phyloP scores from a whole-genome alignment of 192 early-diverging fungal species.

The Cladochytrium replicatum region DNA sequence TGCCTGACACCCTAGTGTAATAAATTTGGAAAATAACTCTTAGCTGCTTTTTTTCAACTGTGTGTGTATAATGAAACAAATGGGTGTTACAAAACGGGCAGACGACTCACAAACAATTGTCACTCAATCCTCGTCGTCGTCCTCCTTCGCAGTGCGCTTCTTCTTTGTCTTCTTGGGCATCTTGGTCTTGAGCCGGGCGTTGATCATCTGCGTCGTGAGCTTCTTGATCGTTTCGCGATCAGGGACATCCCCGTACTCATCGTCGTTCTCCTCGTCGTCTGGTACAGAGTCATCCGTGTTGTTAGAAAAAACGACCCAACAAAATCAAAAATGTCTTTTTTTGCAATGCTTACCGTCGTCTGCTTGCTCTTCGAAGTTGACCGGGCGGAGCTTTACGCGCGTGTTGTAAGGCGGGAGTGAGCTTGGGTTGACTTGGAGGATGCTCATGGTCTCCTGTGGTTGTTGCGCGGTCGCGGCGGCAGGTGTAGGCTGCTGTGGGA shows the following conservation, averaged over 20 bases:
- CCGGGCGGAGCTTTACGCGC: slow-evolving; percentile 45
- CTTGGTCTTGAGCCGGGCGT: slow-evolving; percentile 47
- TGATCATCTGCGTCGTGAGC: slow-evolving; percentile 47
- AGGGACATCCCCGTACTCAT: slow-evolving; percentile 43
- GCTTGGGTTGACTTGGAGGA: slow-evolving; percentile 41
- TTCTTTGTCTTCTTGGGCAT: slow-evolving; percentile 50
- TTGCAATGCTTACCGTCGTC: slow-evolving; percentile 28
- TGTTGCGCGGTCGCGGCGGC: slow-evolving; percentile 20
- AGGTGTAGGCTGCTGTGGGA: neutral
- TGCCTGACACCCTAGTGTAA: too few relatives aligned
- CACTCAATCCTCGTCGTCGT: slow-evolving; percentile 26
- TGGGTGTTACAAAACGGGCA: slow-evolving; percentile 10
- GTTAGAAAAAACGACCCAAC: neutral
- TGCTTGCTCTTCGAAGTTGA: slow-evolving; percentile 44
- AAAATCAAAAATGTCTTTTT: neutral
- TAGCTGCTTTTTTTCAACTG: too few relatives aligned
- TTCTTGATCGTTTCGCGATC: slow-evolving; percentile 56
- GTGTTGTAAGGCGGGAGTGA: slow-evolving; percentile 44
- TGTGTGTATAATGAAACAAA: too few relatives aligned
- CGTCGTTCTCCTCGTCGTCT: slow-evolving; percentile 47
- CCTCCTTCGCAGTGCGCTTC: slow-evolving; percentile 34
- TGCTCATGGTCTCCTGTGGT: slow-evolving; percentile 31
- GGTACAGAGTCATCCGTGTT: slow-evolving; percentile 5
- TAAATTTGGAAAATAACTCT: too few relatives aligned
- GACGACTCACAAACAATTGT: neutral